Evolutionary conservation across 2,329 filamentous ascomycete species (phyloP), one percentile per base, ranked within the genome.

Genomic region (Teratosphaeria nubilosa): DNA sequence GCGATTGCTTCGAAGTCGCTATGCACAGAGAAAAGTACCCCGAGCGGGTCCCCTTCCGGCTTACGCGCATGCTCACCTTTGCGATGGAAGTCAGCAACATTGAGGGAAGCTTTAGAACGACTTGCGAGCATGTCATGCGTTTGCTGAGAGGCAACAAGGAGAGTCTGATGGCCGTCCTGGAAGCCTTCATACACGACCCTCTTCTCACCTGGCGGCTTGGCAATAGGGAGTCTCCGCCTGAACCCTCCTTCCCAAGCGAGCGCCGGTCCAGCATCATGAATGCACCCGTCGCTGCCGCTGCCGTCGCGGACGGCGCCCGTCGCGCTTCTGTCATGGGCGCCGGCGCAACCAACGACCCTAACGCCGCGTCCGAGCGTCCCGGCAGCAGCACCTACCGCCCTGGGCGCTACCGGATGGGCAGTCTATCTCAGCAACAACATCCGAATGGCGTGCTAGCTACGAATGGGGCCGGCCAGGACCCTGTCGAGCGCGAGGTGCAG

Each of bases 31-130:
- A 99, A 75, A 99, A 99, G 74, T 99, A 96, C 70, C 94, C 94
- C 0, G 94, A 99, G 75, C 82, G 92, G 56, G 94, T 99, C 59
- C 95, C 94, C 0, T 99, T 99, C 88, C 87, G 95, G 59, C 80
- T 99, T 53, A 99, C 94, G 2, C 85, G 94, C 65, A 99, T 99
- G 94, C 84, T 99, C 75, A 99, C 95, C 0, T 99, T 96, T 71
- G 95, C 95, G 24, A 99, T 99, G 94, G 94, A 99, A 76, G 94
- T 99, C 58, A 96, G 91, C 81, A 99, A 99, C 71, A 99, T 99
- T 65, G 94, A 99, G 74, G 94, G 94, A 66, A 96, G 90, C 75
- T 99, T 96, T 80, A 86, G 95, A 60, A 97, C 96, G 59, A 97
- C 94, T 5, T 99, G 92, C 68, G 95, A 99, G 75, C 91, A 96